Conservation (phyloP, 2,329 filamentous ascomycete species). For the Pseudogymnoascus sp. region DNA sequence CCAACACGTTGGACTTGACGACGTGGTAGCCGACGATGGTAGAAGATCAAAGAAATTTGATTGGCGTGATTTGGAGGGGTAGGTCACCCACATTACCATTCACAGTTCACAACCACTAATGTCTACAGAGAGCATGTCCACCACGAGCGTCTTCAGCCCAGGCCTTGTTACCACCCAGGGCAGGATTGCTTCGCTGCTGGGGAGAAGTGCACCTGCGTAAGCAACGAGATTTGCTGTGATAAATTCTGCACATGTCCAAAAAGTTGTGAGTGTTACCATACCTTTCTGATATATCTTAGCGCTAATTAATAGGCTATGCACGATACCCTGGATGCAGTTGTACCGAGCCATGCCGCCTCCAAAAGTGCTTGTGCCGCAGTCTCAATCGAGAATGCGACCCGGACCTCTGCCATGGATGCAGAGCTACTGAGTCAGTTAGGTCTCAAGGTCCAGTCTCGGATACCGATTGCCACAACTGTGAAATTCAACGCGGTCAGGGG, state of each 20-base stretch:
- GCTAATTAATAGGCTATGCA: neutral
- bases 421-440: neutral
- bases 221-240: neutral
- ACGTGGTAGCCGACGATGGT: neutral
- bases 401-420: constrained; percentile 48
- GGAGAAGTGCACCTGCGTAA: neutral
- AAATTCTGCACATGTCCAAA: neutral
- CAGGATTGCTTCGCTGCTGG: neutral
- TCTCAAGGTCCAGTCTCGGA: neutral
- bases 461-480: constrained; percentile 59
- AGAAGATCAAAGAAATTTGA: neutral
- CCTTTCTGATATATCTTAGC: neutral
- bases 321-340: neutral
- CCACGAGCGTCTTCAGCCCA: neutral
- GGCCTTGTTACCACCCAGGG: neutral
- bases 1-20: neutral
- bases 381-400: constrained; percentile 76
- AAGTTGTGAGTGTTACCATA: neutral
- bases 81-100: neutral
- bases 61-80: neutral
- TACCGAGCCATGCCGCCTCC: constrained; percentile 39
- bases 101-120: neutral
- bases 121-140: neutral
- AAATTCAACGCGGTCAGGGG: constrained; percentile 58
- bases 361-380: constrained; percentile 63